Evolutionary conservation across 176 grass and related monocot genomes (phyloP), one percentile per base, ranked within the genome.

Genomic region (Neostapfia colusana): DNA sequence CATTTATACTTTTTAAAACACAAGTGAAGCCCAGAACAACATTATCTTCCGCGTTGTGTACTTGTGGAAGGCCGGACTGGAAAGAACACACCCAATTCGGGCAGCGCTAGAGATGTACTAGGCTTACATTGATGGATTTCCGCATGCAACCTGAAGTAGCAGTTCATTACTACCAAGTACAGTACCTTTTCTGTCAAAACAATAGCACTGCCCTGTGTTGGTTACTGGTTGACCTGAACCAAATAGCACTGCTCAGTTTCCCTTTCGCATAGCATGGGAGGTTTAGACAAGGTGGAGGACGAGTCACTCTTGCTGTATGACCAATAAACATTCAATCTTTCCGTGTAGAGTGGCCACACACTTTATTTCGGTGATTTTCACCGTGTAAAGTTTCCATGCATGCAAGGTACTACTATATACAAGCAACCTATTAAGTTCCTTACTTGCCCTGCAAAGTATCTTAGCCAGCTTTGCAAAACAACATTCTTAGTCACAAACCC

Each of bases 331-430:
- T 10, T 3, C 40, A 26, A 8, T 11, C 50, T 35, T 27, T 51
- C 74, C 63, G 24, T 67, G 78, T 43, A 14, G 25, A 26, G 61
- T 73, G 61, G 56, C 40, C 37, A 26, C 16, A 71, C 41, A 73
- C 55, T 42, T 34, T 88, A 16, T 42, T 34, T 88, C 16, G 24
- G 6, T 63, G 34, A 6, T 44, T 64, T 78, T 76, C 42, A 76
- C 46, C 28, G 38, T 71, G 84, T 53, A 76, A 81, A 60, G 69
- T 43, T 13, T 42, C 17, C 21, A 24, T 42, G 31, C n/a, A 36
- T 55, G 41, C 31, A 67, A 78, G 49, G 5, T 46, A 42, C 35
- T 55, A n/a, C 6, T 53, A 63, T 27, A 12, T 31, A 45, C 73
- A 38, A 77, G 35, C 73, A 77, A 63, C 65, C 62, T 64, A 43